Conservation (phyloP, 208 protist species). For the Crithidia fasciculata region DNA sequence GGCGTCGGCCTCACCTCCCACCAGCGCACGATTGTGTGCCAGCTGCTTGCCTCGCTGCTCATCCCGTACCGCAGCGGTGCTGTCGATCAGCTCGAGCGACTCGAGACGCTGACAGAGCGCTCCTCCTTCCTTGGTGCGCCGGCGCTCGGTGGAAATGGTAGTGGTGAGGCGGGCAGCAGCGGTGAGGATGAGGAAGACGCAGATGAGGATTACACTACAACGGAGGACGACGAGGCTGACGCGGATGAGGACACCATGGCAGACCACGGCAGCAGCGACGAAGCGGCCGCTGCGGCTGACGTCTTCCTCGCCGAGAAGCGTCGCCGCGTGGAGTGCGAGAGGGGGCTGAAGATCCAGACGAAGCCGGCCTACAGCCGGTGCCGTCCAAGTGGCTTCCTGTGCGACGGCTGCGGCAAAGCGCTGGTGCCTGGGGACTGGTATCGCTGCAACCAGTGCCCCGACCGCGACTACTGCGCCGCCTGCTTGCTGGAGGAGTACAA, state of each 20-base stretch:
- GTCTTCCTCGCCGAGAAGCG: slow-evolving; percentile 25
- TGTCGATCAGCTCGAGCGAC: slow-evolving; percentile 40
- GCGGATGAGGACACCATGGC: slow-evolving; percentile 1
- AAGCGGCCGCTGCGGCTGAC: neutral
- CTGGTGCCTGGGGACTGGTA: slow-evolving; percentile 72
- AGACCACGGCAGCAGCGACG: neutral
- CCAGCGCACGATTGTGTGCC: slow-evolving; percentile 50
- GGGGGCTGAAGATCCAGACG: slow-evolving; percentile 42
- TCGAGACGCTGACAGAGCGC: slow-evolving; percentile 25
- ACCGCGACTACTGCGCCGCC: slow-evolving; percentile 75
- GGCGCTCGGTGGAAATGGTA: slow-evolving; percentile 21
- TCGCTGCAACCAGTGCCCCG: slow-evolving; percentile 79
- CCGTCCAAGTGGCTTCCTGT: slow-evolving; percentile 45
- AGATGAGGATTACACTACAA: slow-evolving; percentile 37
- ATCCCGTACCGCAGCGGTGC: slow-evolving; percentile 42
- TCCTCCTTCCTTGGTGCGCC: slow-evolving; percentile 9
- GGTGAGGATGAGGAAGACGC: slow-evolving; percentile 29
- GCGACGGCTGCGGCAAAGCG: slow-evolving; percentile 62
- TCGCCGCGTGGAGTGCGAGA: slow-evolving; percentile 32
- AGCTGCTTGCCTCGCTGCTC: slow-evolving; percentile 47
- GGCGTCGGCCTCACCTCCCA: slow-evolving; percentile 43
- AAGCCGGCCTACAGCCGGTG: slow-evolving; percentile 39
- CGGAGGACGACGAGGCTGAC: slow-evolving; percentile 41
- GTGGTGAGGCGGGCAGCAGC: slow-evolving; percentile 32
- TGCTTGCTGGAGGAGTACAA: slow-evolving; percentile 62